phyloP scores from a whole-genome alignment of 345 rosid species.

The Salix caprea region DNA sequence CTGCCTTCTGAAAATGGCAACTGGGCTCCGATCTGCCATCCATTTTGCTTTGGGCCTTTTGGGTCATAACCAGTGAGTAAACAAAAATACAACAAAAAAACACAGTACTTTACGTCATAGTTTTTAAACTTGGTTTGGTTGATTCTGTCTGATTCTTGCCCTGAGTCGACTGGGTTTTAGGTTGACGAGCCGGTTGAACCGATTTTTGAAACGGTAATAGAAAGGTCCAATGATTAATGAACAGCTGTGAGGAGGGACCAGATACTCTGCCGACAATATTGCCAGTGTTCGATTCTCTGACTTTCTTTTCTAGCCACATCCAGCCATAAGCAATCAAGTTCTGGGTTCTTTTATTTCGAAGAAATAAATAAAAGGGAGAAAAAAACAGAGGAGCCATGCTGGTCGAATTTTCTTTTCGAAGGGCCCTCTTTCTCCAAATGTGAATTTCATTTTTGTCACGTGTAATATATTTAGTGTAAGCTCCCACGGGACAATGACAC shows the following conservation, averaged over 20 bases:
- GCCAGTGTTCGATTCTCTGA: neutral
- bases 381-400: neutral
- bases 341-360: neutral
- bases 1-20: too few species aligned
- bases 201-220: too few species aligned
- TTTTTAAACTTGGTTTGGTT: too few species aligned
- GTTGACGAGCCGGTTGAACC: too few species aligned
- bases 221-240: too few species aligned
- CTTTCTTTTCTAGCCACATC: neutral
- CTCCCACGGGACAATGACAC: neutral
- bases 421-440: neutral
- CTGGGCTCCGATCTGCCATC: too few species aligned
- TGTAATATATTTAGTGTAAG: neutral
- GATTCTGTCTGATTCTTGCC: too few species aligned
- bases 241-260: neutral
- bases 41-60: too few species aligned
- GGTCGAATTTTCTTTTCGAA: neutral
- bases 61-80: too few species aligned
- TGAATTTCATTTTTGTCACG: neutral
- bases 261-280: neutral
- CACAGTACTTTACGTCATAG: too few species aligned
- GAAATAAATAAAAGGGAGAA: neutral
- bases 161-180: too few species aligned
- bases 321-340: neutral
- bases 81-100: too few species aligned